These are phyloP conservation scores for Linnemannia elongata DNA, from an alignment of 192 early-diverging fungal species.

Conservation along the genomic window DNA sequence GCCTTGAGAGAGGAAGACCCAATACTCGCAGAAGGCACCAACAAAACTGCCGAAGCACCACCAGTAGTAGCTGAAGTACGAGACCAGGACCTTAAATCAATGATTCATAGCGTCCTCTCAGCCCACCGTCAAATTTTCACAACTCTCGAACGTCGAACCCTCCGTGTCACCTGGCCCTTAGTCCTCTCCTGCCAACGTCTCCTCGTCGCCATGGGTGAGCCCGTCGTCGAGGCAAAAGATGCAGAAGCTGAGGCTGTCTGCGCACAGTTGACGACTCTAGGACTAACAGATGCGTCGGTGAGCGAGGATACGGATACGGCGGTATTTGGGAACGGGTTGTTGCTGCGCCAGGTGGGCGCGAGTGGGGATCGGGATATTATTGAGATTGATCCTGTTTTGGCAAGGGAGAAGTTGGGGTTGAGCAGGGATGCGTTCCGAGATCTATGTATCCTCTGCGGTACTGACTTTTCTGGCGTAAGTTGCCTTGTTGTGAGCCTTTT, in stretches of 20 bases:
- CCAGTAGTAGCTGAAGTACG: not conserved
- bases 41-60: not conserved
- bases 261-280: conserved; percentile 64
- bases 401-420: conserved; percentile 62
- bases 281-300: conserved; percentile 68
- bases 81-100: conserved; percentile 17
- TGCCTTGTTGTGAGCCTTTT: not conserved
- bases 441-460: conserved; percentile 83
- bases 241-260: conserved; percentile 80
- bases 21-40: not conserved
- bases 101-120: conserved; percentile 30
- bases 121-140: conserved; percentile 24
- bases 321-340: conserved; percentile 65
- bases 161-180: conserved; percentile 63
- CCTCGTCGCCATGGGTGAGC: conserved; percentile 64
- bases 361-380: conserved; percentile 43
- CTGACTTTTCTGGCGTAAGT: conserved; percentile 73
- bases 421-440: conserved; percentile 70
- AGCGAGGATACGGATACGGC: conserved; percentile 75
- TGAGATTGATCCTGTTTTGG: conserved; percentile 65
- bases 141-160: conserved; percentile 64
- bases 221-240: conserved; percentile 57
- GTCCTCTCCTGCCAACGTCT: conserved; percentile 62
- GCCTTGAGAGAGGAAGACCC: too few relatives aligned
- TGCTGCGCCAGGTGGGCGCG: conserved; percentile 63